phyloP scores from a whole-genome alignment of 1,284 basidiomycete species.

The Moniliophthora roreri region DNA sequence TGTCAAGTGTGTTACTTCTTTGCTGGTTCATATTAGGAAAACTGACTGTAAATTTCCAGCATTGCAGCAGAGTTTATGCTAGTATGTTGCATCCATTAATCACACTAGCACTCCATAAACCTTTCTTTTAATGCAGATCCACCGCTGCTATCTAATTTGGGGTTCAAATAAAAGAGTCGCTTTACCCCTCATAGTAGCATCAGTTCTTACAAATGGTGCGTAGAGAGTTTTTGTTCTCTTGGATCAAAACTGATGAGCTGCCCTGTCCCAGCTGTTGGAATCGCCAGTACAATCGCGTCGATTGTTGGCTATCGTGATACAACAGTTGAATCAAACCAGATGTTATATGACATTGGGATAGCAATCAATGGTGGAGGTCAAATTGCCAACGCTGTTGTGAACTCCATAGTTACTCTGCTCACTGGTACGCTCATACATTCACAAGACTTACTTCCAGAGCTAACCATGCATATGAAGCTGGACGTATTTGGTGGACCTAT shows the following conservation, averaged over 20 bases:
- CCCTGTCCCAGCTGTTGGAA: neutral
- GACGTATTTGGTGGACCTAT: slow-evolving; percentile 4
- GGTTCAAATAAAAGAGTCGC: neutral
- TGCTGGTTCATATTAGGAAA: too few species aligned
- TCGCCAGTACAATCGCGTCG: neutral
- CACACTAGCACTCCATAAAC: neutral
- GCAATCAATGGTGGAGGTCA: neutral
- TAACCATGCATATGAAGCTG: neutral
- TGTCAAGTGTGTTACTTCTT: neutral
- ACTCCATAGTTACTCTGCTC: neutral
- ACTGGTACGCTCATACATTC: neutral
- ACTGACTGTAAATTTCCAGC: too few species aligned
- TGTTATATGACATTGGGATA: neutral
- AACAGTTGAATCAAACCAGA: neutral
- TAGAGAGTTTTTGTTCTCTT: neutral
- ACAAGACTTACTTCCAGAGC: neutral
- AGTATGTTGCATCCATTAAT: too few species aligned
- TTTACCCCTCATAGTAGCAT: neutral
- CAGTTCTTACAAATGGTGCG: neutral
- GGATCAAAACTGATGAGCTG: too few species aligned
- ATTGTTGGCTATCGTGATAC: neutral
- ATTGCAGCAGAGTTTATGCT: too few species aligned
- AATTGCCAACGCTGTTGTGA: neutral
- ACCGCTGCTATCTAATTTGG: slow-evolving; percentile 2
- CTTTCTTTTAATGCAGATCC: neutral